A percentile compares a stretch with the other conserved stretches of the same genome.
These are phyloP conservation scores for Leishmania guyanensis DNA, from an alignment of 208 protist species.

Conservation along the genomic window DNA sequence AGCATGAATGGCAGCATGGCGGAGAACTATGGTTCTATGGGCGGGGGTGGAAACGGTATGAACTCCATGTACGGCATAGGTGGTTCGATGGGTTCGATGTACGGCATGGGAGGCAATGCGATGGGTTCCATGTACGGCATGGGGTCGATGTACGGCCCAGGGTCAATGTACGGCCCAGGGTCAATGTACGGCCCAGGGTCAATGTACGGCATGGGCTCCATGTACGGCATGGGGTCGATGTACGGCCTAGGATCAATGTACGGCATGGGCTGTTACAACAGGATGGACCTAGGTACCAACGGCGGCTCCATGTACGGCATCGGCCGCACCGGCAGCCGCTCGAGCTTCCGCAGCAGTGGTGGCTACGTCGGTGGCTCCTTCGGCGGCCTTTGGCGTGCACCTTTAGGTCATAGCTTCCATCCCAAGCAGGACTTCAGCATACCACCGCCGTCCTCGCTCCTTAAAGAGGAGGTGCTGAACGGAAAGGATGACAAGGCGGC, in stretches of 20 bases:
- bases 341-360: slow-evolving; percentile 28
- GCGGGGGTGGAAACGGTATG: background rate
- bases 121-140: slow-evolving; percentile 15
- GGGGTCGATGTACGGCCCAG: background rate
- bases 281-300: slow-evolving; percentile 17
- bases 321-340: slow-evolving; percentile 22
- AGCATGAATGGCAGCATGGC: slow-evolving; percentile 8
- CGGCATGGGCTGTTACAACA: slow-evolving; percentile 7
- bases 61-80: background rate
- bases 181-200: slow-evolving; percentile 9
- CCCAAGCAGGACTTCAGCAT: slow-evolving; percentile 38
- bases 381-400: slow-evolving; percentile 40
- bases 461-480: slow-evolving; percentile 14
- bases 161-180: background rate
- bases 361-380: slow-evolving; percentile 41
- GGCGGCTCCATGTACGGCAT: slow-evolving; percentile 43
- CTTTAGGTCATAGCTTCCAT: slow-evolving; percentile 16
- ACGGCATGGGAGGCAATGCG: slow-evolving; percentile 18
- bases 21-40: slow-evolving; percentile 19
- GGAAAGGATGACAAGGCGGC: slow-evolving; percentile 9
- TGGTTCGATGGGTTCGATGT: slow-evolving; percentile 14
- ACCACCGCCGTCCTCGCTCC: slow-evolving; percentile 29
- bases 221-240: slow-evolving; percentile 29
- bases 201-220: slow-evolving; percentile 17
- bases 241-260: background rate